Evolutionary conservation across 1,284 basidiomycete species (phyloP).

Genomic region (Vanrija pseudolonga): DNA sequence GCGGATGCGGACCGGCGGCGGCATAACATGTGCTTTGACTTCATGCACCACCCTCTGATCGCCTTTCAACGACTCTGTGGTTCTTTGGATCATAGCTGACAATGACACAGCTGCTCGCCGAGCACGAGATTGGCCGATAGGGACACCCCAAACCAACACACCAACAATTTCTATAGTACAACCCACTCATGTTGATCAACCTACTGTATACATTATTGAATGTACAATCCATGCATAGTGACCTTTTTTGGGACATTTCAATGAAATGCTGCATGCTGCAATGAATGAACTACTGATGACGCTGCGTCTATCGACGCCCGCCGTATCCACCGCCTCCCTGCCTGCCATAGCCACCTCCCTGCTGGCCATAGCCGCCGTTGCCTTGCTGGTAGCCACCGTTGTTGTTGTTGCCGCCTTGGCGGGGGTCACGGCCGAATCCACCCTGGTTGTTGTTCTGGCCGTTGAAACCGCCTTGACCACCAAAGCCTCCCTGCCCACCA

Average conservation of each 20-base stretch:
- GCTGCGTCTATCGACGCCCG: conserved; percentile 2
- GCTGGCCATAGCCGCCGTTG: neutral
- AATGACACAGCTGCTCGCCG: conserved; percentile 68
- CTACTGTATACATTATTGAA: conserved; percentile 2
- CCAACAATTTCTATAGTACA: too few species aligned
- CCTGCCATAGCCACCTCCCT: neutral
- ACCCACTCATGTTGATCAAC: conserved; percentile 17
- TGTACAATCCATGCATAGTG: neutral
- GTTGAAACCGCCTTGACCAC: neutral
- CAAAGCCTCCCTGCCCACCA: neutral
- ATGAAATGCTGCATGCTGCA: too few species aligned
- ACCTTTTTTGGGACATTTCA: too few species aligned
- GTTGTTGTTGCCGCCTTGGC: neutral
- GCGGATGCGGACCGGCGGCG: neutral
- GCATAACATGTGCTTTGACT: neutral
- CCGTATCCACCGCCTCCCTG: conserved; percentile 3
- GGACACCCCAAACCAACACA: too few species aligned
- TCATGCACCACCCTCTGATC: neutral
- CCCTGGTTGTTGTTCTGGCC: too few species aligned
- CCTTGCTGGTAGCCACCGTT: neutral
- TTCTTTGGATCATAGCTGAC: conserved; percentile 3
- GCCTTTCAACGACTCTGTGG: neutral
- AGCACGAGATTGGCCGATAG: conserved; percentile 69
- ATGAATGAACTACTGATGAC: neutral
- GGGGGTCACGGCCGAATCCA: too few species aligned